Conservation (phyloP, 306 rosid species). For the Trifolium fragiferum region DNA sequence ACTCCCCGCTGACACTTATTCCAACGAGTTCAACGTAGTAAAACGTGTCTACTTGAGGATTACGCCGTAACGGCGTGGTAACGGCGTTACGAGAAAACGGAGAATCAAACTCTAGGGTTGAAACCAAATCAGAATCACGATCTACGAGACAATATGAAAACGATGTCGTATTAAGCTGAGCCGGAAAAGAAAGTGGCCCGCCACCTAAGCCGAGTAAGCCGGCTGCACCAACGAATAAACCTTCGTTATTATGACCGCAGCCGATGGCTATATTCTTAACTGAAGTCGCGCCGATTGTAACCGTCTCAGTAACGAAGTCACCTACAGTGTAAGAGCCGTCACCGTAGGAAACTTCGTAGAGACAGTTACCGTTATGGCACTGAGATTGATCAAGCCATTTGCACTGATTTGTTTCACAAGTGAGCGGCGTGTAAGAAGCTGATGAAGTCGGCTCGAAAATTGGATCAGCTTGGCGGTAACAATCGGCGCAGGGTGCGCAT, state of each 20-base stretch:
- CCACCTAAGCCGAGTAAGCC: slow-evolving; percentile 94
- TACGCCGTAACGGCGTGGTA: slow-evolving; percentile 67
- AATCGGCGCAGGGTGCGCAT: slow-evolving; percentile 89
- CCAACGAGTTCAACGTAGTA: slow-evolving; percentile 70
- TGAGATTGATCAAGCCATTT: slow-evolving; percentile 71
- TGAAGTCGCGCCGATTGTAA: slow-evolving; percentile 58
- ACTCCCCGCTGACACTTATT: slow-evolving; percentile 67
- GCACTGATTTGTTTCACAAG: slow-evolving; percentile 66
- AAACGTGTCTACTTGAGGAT: slow-evolving; percentile 65
- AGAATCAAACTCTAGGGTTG: slow-evolving; percentile 76
- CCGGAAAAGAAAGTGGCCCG: slow-evolving; percentile 73
- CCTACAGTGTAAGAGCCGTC: slow-evolving; percentile 96
- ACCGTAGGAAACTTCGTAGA: slow-evolving; percentile 88
- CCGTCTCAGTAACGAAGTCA: slow-evolving; percentile 74
- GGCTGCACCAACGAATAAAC: slow-evolving; percentile 82
- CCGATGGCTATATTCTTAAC: slow-evolving; percentile 65
- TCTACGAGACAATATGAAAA: slow-evolving; percentile 88
- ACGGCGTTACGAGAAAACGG: slow-evolving; percentile 61
- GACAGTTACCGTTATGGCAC: slow-evolving; percentile 78
- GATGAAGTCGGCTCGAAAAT: slow-evolving; percentile 74
- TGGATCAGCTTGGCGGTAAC: slow-evolving; percentile 88
- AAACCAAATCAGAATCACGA: slow-evolving; percentile 78
- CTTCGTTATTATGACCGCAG: slow-evolving; percentile 89
- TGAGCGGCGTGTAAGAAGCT: slow-evolving; percentile 57
- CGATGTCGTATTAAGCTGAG: slow-evolving; percentile 74